Conservation (phyloP, 495 filamentous ascomycete species). For the Cryomyces minteri region DNA sequence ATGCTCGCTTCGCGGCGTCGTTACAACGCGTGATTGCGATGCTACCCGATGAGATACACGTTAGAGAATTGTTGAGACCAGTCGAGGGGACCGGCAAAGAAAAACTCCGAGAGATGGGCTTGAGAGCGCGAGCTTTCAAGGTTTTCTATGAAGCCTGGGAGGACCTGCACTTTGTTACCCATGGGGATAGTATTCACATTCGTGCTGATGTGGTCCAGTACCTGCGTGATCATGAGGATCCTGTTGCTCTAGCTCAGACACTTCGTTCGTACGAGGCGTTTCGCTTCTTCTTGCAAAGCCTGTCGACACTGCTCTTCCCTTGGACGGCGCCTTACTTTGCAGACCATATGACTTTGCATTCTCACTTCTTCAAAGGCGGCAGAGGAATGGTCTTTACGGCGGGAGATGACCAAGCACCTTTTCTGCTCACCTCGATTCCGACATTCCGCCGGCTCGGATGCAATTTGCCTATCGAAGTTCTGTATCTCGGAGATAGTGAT, state of each 20-base stretch:
- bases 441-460: constrained; percentile 18
- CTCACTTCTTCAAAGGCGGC: constrained; percentile 9
- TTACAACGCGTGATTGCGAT: constrained; percentile 2
- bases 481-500: constrained; percentile 22
- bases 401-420: constrained; percentile 16
- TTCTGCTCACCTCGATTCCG: constrained; percentile 18
- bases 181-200: constrained; percentile 1
- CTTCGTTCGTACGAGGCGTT: constrained; percentile 17
- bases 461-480: constrained; percentile 20
- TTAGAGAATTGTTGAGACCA: constrained; percentile 5
- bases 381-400: constrained; percentile 20
- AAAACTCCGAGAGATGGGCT: constrained; percentile 6
- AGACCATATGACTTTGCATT: constrained; percentile 15
- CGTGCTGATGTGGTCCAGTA: constrained; percentile 12
- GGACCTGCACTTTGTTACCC: constrained; percentile 4
- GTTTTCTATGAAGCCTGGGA: constrained; percentile 8
- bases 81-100: constrained; percentile 3
- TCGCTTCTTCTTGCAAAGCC: constrained; percentile 10
- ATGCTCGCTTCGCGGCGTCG: neutral
- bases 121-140: constrained; percentile 5
- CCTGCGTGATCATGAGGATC: constrained; percentile 3
- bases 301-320: constrained; percentile 15
- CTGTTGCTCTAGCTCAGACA: constrained; percentile 2
- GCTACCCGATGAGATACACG: constrained; percentile 6
- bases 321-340: constrained; percentile 19